Evolutionary conservation across 2,329 filamentous ascomycete genomes (phyloP).

Genomic region (Fusarium sp.): DNA sequence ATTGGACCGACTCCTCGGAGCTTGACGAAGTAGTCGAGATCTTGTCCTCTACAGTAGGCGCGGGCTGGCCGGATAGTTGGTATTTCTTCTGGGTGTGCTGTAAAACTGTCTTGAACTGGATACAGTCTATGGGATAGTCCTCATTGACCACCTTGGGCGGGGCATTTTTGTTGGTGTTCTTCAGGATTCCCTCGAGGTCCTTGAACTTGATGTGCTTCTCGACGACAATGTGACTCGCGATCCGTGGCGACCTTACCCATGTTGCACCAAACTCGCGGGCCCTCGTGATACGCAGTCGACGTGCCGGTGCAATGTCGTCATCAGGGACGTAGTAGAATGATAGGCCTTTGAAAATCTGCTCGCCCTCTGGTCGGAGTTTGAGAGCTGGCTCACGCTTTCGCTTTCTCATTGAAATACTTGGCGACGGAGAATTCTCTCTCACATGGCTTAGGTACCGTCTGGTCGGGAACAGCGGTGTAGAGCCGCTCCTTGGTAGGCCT

Average conservation of each 20-base stretch:
- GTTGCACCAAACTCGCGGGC: slow-evolving; percentile 81
- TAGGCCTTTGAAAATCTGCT: slow-evolving; percentile 74
- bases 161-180: slow-evolving; percentile 33
- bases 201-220: slow-evolving; percentile 78
- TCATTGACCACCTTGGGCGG: slow-evolving; percentile 74
- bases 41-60: neutral
- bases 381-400: slow-evolving; percentile 61
- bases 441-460: slow-evolving; percentile 20
- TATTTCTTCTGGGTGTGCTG: slow-evolving; percentile 75
- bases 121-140: slow-evolving; percentile 78
- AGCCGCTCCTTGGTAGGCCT: slow-evolving; percentile 47
- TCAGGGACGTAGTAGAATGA: slow-evolving; percentile 86
- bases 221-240: slow-evolving; percentile 84
- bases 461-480: slow-evolving; percentile 50
- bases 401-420: slow-evolving; percentile 56
- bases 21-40: slow-evolving; percentile 9
- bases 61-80: slow-evolving; percentile 66
- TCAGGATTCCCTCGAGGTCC: slow-evolving; percentile 70
- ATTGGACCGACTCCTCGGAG: slow-evolving; percentile 50
- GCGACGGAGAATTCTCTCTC: slow-evolving; percentile 46
- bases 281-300: slow-evolving; percentile 81
- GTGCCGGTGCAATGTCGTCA: slow-evolving; percentile 77
- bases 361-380: slow-evolving; percentile 64
- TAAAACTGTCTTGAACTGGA: slow-evolving; percentile 70
- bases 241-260: slow-evolving; percentile 74